A percentile compares a stretch with the other conserved stretches of the same genome.
Conservation (phyloP, 2,329 filamentous ascomycete species). For the Neurospora crassa region DNA sequence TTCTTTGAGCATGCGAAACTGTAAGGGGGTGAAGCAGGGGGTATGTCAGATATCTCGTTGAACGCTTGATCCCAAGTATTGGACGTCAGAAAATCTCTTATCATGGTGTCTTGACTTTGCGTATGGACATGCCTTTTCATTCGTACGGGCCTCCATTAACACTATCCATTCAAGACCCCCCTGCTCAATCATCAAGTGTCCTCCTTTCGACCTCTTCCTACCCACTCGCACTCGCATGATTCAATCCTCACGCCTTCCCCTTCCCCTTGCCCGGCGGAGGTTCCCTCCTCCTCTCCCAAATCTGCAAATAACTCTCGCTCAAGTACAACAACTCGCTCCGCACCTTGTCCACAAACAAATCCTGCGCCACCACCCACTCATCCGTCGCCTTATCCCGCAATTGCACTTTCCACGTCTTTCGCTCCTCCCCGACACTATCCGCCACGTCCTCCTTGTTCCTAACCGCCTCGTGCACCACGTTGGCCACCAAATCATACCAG, state of each 20-base stretch:
- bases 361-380: slow-evolving; percentile 90
- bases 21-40: neutral
- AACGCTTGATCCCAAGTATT: neutral
- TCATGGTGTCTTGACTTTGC: neutral
- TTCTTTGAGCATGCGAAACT: neutral
- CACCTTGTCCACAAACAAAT: slow-evolving; percentile 84
- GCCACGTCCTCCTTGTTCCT: slow-evolving; percentile 74
- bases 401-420: slow-evolving; percentile 90
- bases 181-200: neutral
- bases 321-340: slow-evolving; percentile 85
- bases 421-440: slow-evolving; percentile 69
- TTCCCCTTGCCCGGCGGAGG: slow-evolving; percentile 27
- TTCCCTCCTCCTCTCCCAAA: slow-evolving; percentile 78
- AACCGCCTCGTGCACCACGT: slow-evolving; percentile 82
- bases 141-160: no score
- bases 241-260: slow-evolving; percentile 13
- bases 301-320: slow-evolving; percentile 88
- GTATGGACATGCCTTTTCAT: neutral
- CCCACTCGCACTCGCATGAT: neutral
- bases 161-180: neutral
- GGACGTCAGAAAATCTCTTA: neutral
- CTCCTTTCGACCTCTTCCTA: neutral
- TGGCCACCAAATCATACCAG: slow-evolving; percentile 91
- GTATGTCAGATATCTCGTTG: neutral
- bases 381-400: slow-evolving; percentile 69